These are phyloP conservation scores for Carex myosuroides DNA, from an alignment of 176 grass and related monocot species.

Conservation along the genomic window DNA sequence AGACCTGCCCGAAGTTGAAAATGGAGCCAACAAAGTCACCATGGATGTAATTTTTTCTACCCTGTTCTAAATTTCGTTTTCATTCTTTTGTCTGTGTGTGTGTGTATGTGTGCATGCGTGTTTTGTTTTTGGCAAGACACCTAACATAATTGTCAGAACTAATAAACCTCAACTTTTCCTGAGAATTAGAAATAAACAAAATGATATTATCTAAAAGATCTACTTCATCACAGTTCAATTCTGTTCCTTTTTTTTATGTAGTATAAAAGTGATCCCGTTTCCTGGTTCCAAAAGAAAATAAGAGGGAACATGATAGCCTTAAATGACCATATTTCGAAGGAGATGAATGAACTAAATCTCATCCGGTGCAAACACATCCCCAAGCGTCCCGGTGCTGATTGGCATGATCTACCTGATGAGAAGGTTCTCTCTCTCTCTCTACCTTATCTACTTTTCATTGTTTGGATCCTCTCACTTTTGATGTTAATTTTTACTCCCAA, in stretches of 20 bases:
- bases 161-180: neutral
- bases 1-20: constrained; percentile 66
- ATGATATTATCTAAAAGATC: neutral
- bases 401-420: constrained; percentile 92
- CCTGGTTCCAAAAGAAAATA: constrained; percentile 96
- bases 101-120: too few relatives aligned
- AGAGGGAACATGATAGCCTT: constrained; percentile 50
- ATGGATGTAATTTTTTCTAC: constrained; percentile 53
- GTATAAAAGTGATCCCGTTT: constrained; percentile 68
- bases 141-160: neutral
- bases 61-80: neutral
- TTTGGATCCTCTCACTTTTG: neutral
- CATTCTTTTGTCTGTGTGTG: neutral
- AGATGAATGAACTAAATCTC: constrained; percentile 97
- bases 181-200: neutral
- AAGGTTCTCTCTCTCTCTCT: constrained; percentile 40
- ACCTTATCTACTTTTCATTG: neutral
- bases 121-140: neutral
- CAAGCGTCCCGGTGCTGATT: constrained; percentile 80
- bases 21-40: constrained; percentile 61
- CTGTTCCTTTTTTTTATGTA: constrained; percentile 30
- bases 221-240: neutral
- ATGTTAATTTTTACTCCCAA: neutral
- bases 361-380: constrained; percentile 92
- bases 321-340: constrained; percentile 97